Evolutionary conservation across 2,329 filamentous ascomycete species (phyloP), one percentile per base, ranked within the genome.

Genomic region (Aspergillus aculeatinus): DNA sequence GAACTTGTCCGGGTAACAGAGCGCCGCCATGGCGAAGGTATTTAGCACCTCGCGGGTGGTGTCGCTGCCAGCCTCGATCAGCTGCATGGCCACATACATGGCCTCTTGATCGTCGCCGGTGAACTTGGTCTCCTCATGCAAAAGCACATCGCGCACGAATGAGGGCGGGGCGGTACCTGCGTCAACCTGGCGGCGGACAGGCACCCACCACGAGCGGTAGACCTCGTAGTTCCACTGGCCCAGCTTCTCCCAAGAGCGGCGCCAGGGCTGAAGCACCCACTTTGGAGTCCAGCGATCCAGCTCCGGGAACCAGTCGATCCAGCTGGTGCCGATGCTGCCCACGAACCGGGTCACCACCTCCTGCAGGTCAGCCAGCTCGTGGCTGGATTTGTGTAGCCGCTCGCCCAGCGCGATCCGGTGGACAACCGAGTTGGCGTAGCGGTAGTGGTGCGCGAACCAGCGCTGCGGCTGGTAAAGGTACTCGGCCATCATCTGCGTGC

Each of bases 21-120:
- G 47, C 5, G 67, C 65, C 3, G 73, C 67, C 64, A 73, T 72
- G 2, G 65, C 66, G 33, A 76, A 73, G 16, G 69, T 69, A 35
- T 75, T 73, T 35, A 77, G 54, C 1, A 68, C 68, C 61, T 76
- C 70, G n/a, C 78, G 69, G 1, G 78, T 77, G 4, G 76, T 82
- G 61, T 82, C 79, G 31, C 71, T 74, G 6, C 80, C 80, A 0
- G 80, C 79, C 58, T 76, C 76, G 19, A 82, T 72, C 10, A 81
- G 64, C 16, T 73, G 70, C 58, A 74, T 71, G 2, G 74, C 72
- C 25, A 77, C 66, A 35, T 78, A 79, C 74, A 79, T 80, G n/a
- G 70, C 68, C 29, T 78, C 72, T 23, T 76, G 68, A 1, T 77
- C 72, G 31, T 65, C 62, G 4, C 71, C 74, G 3, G 60, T 67